Conservation (phyloP, 768 basidiomycete species). For the Leccinellum luteum region DNA sequence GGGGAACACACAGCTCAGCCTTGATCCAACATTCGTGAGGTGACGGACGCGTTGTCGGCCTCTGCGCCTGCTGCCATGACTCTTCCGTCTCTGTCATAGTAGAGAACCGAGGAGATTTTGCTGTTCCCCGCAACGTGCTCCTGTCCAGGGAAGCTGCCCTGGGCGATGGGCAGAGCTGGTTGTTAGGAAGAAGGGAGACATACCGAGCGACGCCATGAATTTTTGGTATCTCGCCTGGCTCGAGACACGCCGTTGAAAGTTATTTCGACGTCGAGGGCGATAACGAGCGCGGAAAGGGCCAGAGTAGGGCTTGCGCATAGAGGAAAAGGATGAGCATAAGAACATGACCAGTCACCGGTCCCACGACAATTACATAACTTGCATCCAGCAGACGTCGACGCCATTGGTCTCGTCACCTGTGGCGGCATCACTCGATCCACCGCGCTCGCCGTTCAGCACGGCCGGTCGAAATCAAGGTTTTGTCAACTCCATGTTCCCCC, state of each 20-base stretch:
- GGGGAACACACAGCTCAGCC: slow-evolving; percentile 60
- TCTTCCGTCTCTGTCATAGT: slow-evolving; percentile 62
- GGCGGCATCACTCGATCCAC: no score
- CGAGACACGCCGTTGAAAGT: slow-evolving; percentile 83
- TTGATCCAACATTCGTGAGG: slow-evolving; percentile 59
- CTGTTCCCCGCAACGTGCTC: slow-evolving; percentile 84
- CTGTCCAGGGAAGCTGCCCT: slow-evolving; percentile 71
- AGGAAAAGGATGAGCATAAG: no score
- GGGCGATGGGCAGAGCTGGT: slow-evolving; percentile 14
- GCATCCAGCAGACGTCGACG: no score
- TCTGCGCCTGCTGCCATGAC: slow-evolving; percentile 77
- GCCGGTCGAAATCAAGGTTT: no score
- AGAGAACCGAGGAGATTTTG: slow-evolving; percentile 78
- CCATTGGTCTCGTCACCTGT: no score
- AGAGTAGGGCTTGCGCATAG: slow-evolving; percentile 70
- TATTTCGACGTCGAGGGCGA: slow-evolving; percentile 81
- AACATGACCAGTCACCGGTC: no score
- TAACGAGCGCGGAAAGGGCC: slow-evolving; percentile 60
- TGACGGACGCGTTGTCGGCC: slow-evolving; percentile 53
- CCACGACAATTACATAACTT: no score
- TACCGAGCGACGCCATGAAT: slow-evolving; percentile 80
- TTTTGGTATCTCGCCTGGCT: slow-evolving; percentile 77
- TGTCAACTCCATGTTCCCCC: no score
- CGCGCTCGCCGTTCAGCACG: no score
- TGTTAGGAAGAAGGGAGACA: slow-evolving; percentile 7